Base-by-base conservation (phyloP, 345 rosid genomes). In the Melaleuca alternifolia region DNA sequence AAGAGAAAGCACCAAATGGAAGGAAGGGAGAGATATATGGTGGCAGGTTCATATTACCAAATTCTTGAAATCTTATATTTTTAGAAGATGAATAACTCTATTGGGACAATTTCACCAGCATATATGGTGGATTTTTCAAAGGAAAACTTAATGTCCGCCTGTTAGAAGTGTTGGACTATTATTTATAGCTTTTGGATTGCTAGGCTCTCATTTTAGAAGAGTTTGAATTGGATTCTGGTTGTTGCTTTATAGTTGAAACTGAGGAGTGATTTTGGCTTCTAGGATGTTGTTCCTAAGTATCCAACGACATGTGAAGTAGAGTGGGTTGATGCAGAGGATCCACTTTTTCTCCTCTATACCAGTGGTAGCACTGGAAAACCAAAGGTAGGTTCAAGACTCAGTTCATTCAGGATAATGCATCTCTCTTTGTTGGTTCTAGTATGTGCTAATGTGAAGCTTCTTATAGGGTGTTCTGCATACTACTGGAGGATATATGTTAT, bases 321-420 rank as follows among this genome's bases (percentile, higher is more conserved):
- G 93, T 97, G 99, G 99, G 96, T 96, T 92, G 99, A 97, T 93
- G 99, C 99, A 6, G 99, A 97, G 94, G 99, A 96, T 94, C 97
- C 99, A 61, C 91, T 95, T 86, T 97, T 96, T 90, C 93, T 97
- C 87, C 94, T 97, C 79, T 97, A 97, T 89, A 97, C 99, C 54
- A 97, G 99, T 86, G 99, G 99, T 87, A 97, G 99, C 92, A 97
- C 99, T 0, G 99, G 99, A 86, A 97, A 97, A 90, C 99, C 99
- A 54, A 97, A 97, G 99, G 99, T 95, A 88, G 51, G 2, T 88
- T 56, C 54, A 75, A 76, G 85, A 82, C 37, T 59, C 83, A 11
- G 50, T 86, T 86, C 41, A 81, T 84, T 53, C 26, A 50, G 54
- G 84, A 23, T 50, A 24, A 53, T 50, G 54, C 44, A 82, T 65